A percentile compares a stretch with the other conserved stretches of the same genome.
Conservation (phyloP, 78 protist genomes). For the Dictyostelium intermedium region DNA sequence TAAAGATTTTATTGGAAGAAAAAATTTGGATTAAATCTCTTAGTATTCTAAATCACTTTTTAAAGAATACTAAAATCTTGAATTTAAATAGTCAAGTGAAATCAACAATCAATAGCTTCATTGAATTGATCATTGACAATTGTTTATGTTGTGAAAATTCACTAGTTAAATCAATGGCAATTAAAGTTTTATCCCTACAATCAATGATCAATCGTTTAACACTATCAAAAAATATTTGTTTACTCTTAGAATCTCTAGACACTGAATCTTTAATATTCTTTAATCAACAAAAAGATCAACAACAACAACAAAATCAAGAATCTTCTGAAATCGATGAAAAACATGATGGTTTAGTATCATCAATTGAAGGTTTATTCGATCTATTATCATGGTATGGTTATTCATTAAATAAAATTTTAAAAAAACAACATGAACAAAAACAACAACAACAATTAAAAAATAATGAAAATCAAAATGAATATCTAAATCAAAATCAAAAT, state of each 20-base stretch:
- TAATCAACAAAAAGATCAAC: not conserved
- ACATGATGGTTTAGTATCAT: not conserved
- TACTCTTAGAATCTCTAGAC: not conserved
- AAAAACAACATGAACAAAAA: not conserved
- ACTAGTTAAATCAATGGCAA: not conserved
- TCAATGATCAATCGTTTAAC: not conserved
- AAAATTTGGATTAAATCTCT: not conserved
- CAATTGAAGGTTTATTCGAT: conserved; percentile 16
- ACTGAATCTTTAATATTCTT: not conserved
- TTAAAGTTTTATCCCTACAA: conserved; percentile 1
- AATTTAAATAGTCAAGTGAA: not conserved
- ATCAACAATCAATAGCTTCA: not conserved
- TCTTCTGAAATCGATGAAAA: not conserved
- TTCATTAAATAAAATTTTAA: not conserved
- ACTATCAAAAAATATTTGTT: not conserved
- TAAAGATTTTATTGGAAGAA: not conserved
- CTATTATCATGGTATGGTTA: conserved; percentile 26
- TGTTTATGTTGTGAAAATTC: not conserved
- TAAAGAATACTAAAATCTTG: not conserved
- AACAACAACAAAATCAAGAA: not conserved
- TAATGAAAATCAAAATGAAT: not conserved
- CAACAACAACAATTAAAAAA: not conserved
- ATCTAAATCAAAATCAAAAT: not conserved
- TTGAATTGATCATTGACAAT: not conserved
- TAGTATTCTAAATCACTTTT: not conserved